Conservation (phyloP, 1,139 yeast genomes). For the Geotrichum reessii region DNA sequence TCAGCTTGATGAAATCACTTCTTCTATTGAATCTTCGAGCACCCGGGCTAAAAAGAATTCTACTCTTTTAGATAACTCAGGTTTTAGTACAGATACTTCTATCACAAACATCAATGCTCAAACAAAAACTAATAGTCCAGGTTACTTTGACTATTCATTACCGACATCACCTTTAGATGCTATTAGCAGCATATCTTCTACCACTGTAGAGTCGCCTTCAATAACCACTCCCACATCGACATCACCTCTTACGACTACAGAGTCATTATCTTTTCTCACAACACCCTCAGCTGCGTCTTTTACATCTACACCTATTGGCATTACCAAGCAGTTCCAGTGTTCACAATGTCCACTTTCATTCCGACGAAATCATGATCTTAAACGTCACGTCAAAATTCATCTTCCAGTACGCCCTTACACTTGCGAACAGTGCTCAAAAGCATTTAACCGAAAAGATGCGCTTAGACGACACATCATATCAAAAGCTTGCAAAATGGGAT, state of each 20-base stretch:
- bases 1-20: background rate
- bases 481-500: slow-evolving; percentile 17
- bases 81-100: background rate
- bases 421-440: slow-evolving; percentile 70
- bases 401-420: slow-evolving; percentile 51
- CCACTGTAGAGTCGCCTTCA: background rate
- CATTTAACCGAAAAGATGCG: slow-evolving; percentile 78
- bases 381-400: slow-evolving; percentile 60
- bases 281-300: background rate
- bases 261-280: background rate
- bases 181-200: background rate
- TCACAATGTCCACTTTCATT: slow-evolving; percentile 41
- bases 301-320: background rate
- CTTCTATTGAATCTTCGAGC: background rate
- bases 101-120: background rate
- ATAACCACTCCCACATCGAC: background rate
- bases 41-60: background rate
- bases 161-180: background rate
- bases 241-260: background rate
- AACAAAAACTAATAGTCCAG: background rate
- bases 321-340: slow-evolving; percentile 23
- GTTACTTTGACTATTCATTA: background rate
- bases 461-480: slow-evolving; percentile 36
- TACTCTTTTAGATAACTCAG: background rate
- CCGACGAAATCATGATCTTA: slow-evolving; percentile 57